Evolutionary conservation across 345 rosid genomes (phyloP), one percentile per base, ranked within the genome.

Genomic region (Citrus cavaleriei): DNA sequence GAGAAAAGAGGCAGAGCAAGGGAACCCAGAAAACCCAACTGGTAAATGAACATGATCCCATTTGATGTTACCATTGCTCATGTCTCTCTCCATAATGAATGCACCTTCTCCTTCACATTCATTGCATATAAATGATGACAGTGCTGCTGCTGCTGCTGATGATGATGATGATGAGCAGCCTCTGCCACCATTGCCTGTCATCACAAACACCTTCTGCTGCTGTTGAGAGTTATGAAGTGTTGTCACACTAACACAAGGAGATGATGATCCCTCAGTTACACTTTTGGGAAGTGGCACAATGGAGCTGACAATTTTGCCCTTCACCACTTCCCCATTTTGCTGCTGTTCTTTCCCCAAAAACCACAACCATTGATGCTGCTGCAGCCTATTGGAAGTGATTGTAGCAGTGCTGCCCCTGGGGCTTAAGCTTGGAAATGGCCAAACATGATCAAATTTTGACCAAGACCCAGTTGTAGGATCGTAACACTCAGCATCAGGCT

Each of bases 401-500:
- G 81, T 49, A 32, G 70, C 67, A 37, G 72, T 79, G 71, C 80
- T 74, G 7, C 82, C 88, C 83, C 88, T 82, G 2, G 89, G 89
- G n/a, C 84, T 79, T 4, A 72, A 77, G 32, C 77, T 83, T 1
- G 71, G 32, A 79, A 83, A 85, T 2, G 82, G 86, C 90, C 89
- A 89, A 37, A 84, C 58, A 6, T 77, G 79, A 9, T 85, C 82
- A 59, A 86, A 13, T 69, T 55, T 73, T 0, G 89, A 81, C 91
- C 91, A 88, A 1, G 73, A 71, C 72, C 68, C 69, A 14, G 82
- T 70, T 16, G 0, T 74, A 5, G 86, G 82, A 68, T 90, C 88
- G 70, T 80, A 90, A 37, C 79, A 78, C 70, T 90, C 91, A 5
- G 75, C 92, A 68, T 89, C 92, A 2, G 83, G 61, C 58, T 78